Evolutionary conservation across 2,329 filamentous ascomycete species (phyloP), one percentile per base, ranked within the genome.

Genomic region (Mollisia scopiformis): DNA sequence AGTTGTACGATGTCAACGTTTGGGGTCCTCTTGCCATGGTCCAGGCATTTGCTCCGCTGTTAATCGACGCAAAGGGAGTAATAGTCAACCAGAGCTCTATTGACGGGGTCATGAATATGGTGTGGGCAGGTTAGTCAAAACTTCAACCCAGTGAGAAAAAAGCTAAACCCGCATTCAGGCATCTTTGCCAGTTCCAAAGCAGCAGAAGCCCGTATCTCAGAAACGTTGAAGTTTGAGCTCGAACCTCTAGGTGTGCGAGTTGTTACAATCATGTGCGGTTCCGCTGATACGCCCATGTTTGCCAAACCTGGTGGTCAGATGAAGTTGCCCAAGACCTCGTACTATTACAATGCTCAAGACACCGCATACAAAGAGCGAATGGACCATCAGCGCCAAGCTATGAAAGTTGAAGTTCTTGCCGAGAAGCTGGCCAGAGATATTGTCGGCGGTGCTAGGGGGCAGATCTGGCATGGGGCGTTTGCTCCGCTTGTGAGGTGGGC

Each of bases 1-100:
- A 61, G 1, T 65, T 71, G 23, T 74, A 66, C 51, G 72, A 74
- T 31, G 62, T 68, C 39, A 74, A 73, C 31, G 49, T 73, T 43
- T 73, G 70, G 55, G 67, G 59, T 23, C 62, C 68, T 2, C 65
- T 73, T 64, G 63, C 64, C 14, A 64, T 72, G 50, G 67, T 66
- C 11, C 62, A 73, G 50, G 66, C 69, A 6, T 73, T 73, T 57
- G 55, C 65, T 2, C 62, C 64, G 4, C 23, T 71, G 11, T 21
- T 73, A 14, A 71, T 74, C 13, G 47, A 49, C 25, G 54, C 61
- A 10, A 66, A 67, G 33, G 72, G 71, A 2, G 68, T 62, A 2
- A 67, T 74, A 10, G 64, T 71, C 21, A 72, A 72, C 52, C 67
- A 68, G 7, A 46, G 50, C n/a, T 54, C 60, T 2, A 47, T 64